Base-by-base conservation (phyloP, 2,329 filamentous ascomycete species). In the Penicillium sp. region DNA sequence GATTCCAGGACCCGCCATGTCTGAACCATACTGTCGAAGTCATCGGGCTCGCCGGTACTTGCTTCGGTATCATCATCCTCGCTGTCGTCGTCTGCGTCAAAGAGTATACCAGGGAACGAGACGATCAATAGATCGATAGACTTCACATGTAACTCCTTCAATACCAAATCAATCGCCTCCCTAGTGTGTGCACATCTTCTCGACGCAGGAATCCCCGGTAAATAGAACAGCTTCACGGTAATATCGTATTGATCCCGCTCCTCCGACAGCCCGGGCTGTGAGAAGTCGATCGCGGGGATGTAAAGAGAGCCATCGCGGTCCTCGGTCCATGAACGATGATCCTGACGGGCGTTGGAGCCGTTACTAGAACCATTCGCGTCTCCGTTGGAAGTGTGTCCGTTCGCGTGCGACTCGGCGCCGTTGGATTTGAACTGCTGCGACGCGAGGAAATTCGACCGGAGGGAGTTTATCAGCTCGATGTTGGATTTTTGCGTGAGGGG, bases 181-280 rank as follows among this genome's bases (percentile, higher is more conserved):
- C 82, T 75, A 7, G 89, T 88, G 68, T 96, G 87, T 48, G 79
- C 78, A 60, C 83, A 83, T 53, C 93, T 84, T 58, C 85, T 76
- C 15, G 80, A 79, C 1, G 84, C 75, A 8, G 86, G 80, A 46
- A 90, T 83, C 15, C 83, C 84, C 3, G 91, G 88, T 23, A 97
- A 81, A 73, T 94, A 95, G 78, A 99, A 99, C 18, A 99, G 76
- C 75, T 99, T 99, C 55, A 94, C 87, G 0, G 93, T 97, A 66
- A 97, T 91, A 68, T 97, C 91, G 77, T 99, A 99, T 61, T 91
- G 86, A 52, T 83, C 80, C 21, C 88, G 80, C 61, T 96, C 91
- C 68, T 99, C 94, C 26, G 84, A 80, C 39, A 99, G 78, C 0
- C 88, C 88, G 3, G 84, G 84, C 24, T 82, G 76, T 10, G 83